A percentile compares a stretch with the other conserved stretches of the same genome.
phyloP scores from a whole-genome alignment of 2,329 filamentous ascomycete genomes.

The Penicillium sumatraense region DNA sequence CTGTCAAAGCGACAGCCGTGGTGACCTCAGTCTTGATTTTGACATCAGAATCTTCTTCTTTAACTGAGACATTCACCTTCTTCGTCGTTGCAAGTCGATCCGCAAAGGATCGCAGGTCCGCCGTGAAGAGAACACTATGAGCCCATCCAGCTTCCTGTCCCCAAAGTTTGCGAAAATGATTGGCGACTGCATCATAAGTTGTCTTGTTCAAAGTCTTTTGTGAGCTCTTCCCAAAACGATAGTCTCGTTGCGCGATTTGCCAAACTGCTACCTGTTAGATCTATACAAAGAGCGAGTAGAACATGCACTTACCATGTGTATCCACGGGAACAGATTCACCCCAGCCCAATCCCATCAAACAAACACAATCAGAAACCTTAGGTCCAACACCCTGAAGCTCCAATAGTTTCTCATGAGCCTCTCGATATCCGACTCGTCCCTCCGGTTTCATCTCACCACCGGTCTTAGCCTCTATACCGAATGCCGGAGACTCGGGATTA shows the following conservation, averaged over 20 bases:
- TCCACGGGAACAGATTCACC: slow-evolving; percentile 93
- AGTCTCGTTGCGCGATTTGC: slow-evolving; percentile 97
- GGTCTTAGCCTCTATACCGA: slow-evolving; percentile 50
- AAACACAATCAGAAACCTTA: slow-evolving; percentile 96
- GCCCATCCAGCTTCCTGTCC: slow-evolving; percentile 96
- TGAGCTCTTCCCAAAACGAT: slow-evolving; percentile 84
- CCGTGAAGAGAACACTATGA: slow-evolving; percentile 94
- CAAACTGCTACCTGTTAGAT: slow-evolving; percentile 63
- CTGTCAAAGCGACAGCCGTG: slow-evolving; percentile 31
- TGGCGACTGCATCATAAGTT: slow-evolving; percentile 87
- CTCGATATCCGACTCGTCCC: slow-evolving; percentile 69
- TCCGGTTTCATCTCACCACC: slow-evolving; percentile 56
- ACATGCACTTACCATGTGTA: slow-evolving; percentile 68
- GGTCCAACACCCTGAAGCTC: slow-evolving; percentile 86
- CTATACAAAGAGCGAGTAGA: not conserved
- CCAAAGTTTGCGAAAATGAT: slow-evolving; percentile 89
- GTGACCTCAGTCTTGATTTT: slow-evolving; percentile 33
- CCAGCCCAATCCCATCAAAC: slow-evolving; percentile 95
- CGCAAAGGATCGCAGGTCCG: slow-evolving; percentile 84
- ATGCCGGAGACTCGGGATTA: slow-evolving; percentile 73
- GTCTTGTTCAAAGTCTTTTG: slow-evolving; percentile 84
- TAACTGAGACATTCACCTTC: slow-evolving; percentile 41
- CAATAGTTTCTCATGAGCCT: slow-evolving; percentile 80
- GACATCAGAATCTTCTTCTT: slow-evolving; percentile 32
- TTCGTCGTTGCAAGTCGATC: slow-evolving; percentile 58